Evolutionary conservation across 345 rosid genomes (phyloP).

Genomic region (Arabis alpina): DNA sequence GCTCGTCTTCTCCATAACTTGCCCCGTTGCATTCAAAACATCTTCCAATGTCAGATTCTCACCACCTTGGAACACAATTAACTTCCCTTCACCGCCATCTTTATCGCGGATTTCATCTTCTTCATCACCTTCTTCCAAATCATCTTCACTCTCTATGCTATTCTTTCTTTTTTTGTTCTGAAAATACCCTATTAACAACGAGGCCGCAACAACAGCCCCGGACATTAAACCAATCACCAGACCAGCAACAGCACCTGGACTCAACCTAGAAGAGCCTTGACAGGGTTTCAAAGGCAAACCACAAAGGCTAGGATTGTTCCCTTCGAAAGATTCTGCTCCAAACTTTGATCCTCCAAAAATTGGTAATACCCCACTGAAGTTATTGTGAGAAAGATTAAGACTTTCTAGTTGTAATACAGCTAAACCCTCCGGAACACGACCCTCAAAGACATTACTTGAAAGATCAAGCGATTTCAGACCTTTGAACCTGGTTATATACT

Average conservation of each 20-base stretch:
- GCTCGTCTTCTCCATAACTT: conserved; percentile 91
- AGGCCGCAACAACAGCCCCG: conserved; percentile 83
- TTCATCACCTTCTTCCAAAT: conserved; percentile 65
- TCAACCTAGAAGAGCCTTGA: conserved; percentile 62
- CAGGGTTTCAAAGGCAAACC: conserved; percentile 80
- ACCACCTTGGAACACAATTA: conserved; percentile 91
- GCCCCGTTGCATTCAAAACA: conserved; percentile 96
- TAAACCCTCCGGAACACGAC: conserved; percentile 70
- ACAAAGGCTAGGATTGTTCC: conserved; percentile 82
- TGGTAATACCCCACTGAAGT: conserved; percentile 83
- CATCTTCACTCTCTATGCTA: conserved; percentile 70
- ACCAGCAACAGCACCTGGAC: conserved; percentile 92
- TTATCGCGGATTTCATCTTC: conserved; percentile 48
- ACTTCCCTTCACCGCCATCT: conserved; percentile 69
- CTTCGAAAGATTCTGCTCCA: conserved; percentile 70
- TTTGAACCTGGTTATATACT: conserved; percentile 63
- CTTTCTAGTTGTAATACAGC: conserved; percentile 60
- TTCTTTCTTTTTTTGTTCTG: conserved; percentile 82
- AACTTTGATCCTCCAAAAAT: conserved; percentile 66
- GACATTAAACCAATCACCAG: conserved; percentile 92
- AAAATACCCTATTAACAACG: conserved; percentile 80
- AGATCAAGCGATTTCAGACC: conserved; percentile 82
- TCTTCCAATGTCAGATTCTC: conserved; percentile 93
- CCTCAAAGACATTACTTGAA: conserved; percentile 68
- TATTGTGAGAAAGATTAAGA: conserved; percentile 85